Conservation (phyloP, 169 alveolate species). For the Condylostoma magnum region DNA sequence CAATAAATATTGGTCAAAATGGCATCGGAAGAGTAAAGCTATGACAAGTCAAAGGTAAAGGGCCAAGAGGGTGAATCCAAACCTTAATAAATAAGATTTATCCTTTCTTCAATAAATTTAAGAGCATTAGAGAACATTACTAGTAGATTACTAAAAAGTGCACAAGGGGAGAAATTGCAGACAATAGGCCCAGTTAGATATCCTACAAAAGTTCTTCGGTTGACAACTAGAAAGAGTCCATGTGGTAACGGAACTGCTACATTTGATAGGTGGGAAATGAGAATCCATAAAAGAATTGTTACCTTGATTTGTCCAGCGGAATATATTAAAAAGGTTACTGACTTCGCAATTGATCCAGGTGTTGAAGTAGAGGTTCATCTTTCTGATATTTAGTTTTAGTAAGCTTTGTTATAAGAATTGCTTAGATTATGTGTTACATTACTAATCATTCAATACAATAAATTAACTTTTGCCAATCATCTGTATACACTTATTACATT, state of each 20-base stretch:
- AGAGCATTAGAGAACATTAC: constrained; percentile 43
- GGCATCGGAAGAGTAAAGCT: constrained; percentile 22
- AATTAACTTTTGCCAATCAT: too few species aligned
- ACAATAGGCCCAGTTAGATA: constrained; percentile 96
- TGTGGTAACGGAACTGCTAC: constrained; percentile 98
- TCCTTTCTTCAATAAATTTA: constrained; percentile 44
- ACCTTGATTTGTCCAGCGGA: constrained; percentile 96
- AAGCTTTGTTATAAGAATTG: constrained; percentile 10
- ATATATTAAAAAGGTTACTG: constrained; percentile 95
- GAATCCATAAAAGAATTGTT: constrained; percentile 97
- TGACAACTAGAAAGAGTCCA: constrained; percentile 96
- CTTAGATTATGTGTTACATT: too few species aligned
- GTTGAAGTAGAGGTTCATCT: constrained; percentile 97
- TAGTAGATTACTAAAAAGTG: constrained; percentile 90
- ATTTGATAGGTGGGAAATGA: constrained; percentile 97
- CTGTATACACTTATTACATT: too few species aligned
- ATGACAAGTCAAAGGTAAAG: constrained; percentile 47
- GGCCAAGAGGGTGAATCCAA: constrained; percentile 53
- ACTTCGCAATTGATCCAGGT: constrained; percentile 96
- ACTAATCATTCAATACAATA: too few species aligned
- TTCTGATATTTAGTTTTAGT: constrained; percentile 63
- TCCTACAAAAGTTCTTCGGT: constrained; percentile 94
- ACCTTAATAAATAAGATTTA: constrained; percentile 53
- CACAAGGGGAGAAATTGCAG: constrained; percentile 90
- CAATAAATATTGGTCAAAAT: constrained; percentile 40